A percentile compares a stretch with the other conserved stretches of the same genome.
Evolutionary conservation across 306 rosid genomes (phyloP).

Genomic region (Prunus mongolica): DNA sequence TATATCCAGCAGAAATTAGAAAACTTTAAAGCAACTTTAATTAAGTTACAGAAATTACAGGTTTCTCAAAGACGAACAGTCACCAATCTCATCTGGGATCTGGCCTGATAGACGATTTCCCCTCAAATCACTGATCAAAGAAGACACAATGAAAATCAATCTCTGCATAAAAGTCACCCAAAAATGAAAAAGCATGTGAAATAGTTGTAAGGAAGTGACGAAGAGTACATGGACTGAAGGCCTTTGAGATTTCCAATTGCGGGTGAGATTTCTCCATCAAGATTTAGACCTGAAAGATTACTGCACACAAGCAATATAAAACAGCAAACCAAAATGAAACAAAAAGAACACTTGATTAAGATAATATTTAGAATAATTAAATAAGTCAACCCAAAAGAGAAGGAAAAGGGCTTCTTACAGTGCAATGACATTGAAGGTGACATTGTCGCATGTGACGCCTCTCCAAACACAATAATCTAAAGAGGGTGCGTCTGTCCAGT

Average conservation of each 20-base stretch:
- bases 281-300: conserved; percentile 81
- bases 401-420: conserved; percentile 53
- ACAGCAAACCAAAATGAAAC: neutral
- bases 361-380: neutral
- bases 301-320: conserved; percentile 37
- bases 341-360: conserved; percentile 1
- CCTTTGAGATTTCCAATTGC: conserved; percentile 72
- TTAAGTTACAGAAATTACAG: conserved; percentile 44
- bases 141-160: neutral
- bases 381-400: conserved; percentile 2
- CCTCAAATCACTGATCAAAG: conserved; percentile 65
- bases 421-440: conserved; percentile 71
- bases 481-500: conserved; percentile 80
- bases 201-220: neutral
- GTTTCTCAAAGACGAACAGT: conserved; percentile 61
- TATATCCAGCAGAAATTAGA: neutral
- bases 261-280: conserved; percentile 92
- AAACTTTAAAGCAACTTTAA: neutral
- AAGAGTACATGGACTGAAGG: conserved; percentile 60
- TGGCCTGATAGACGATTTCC: conserved; percentile 85
- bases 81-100: conserved; percentile 99
- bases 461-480: conserved; percentile 92
- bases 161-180: neutral
- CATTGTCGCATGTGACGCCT: conserved; percentile 86
- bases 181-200: neutral